Evolutionary conservation across 1,139 yeast genomes (phyloP).

Genomic region (Diutina mesorugosa): DNA sequence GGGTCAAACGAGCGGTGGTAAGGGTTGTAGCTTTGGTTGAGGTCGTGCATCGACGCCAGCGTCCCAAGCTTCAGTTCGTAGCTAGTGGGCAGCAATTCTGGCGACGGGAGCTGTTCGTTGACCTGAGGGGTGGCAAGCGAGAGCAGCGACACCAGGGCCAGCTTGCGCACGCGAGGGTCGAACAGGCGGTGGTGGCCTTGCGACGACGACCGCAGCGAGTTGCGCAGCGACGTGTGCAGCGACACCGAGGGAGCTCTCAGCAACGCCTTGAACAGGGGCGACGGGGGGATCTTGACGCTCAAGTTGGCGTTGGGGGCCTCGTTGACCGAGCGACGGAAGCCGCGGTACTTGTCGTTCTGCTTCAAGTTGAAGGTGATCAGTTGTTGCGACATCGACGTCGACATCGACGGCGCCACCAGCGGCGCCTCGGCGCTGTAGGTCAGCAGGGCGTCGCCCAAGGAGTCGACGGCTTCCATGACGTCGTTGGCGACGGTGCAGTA

Average conservation of each 20-base stretch:
- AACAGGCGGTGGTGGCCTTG: background rate
- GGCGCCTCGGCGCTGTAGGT: constrained; percentile 1
- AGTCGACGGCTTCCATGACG: background rate
- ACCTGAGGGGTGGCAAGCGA: background rate
- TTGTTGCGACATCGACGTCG: background rate
- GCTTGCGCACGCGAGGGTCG: background rate
- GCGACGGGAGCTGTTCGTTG: background rate
- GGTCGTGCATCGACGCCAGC: background rate
- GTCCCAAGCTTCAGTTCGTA: background rate
- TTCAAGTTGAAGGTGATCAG: background rate
- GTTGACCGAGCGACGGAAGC: constrained; percentile 29
- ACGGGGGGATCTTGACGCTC: constrained; percentile 14
- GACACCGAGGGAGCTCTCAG: background rate
- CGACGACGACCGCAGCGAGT: background rate
- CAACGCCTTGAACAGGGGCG: constrained; percentile 1
- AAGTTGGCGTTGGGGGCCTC: constrained; percentile 14
- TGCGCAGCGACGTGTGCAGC: background rate
- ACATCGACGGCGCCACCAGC: background rate
- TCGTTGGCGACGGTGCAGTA: background rate
- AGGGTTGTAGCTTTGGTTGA: background rate
- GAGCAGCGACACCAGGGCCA: background rate
- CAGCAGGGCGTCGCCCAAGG: background rate
- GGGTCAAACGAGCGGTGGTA: constrained; percentile 1
- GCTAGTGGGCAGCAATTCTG: background rate
- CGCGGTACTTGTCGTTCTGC: constrained; percentile 20